Conservation (phyloP, 2,329 filamentous ascomycete species). For the Penicillium psychrosexuale region DNA sequence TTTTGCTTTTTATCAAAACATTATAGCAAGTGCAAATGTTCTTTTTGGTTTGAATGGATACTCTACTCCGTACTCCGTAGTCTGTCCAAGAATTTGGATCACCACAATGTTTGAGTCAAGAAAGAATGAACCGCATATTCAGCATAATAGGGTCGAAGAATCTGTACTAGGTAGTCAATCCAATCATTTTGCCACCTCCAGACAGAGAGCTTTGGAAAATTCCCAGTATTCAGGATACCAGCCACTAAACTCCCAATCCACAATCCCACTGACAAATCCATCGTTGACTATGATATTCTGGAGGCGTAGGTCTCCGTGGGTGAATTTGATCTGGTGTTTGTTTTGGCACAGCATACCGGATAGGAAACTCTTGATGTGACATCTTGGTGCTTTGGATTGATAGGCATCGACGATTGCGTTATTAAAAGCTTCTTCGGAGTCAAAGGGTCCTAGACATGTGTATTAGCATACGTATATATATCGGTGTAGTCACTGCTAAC, state of each 20-base stretch:
- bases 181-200: background rate
- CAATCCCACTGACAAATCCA: background rate
- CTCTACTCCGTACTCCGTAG: too few relatives aligned
- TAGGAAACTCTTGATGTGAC: background rate
- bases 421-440: background rate
- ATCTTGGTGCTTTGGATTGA: background rate
- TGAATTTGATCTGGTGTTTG: background rate
- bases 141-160: background rate
- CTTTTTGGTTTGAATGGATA: constrained; percentile 40
- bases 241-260: background rate
- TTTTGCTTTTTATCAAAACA: constrained; percentile 2
- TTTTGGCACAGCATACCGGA: background rate
- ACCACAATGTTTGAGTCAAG: background rate
- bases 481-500: background rate
- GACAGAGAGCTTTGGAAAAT: background rate
- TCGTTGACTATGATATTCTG: background rate
- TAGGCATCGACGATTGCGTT: background rate
- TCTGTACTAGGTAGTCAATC: background rate
- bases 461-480: background rate
- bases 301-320: background rate
- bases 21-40: background rate
- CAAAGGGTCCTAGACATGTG: background rate
- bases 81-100: background rate
- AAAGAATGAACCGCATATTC: background rate
- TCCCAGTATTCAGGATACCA: background rate